phyloP scores from a whole-genome alignment of 768 basidiomycete species.

The Xerocomus potaroensis region DNA sequence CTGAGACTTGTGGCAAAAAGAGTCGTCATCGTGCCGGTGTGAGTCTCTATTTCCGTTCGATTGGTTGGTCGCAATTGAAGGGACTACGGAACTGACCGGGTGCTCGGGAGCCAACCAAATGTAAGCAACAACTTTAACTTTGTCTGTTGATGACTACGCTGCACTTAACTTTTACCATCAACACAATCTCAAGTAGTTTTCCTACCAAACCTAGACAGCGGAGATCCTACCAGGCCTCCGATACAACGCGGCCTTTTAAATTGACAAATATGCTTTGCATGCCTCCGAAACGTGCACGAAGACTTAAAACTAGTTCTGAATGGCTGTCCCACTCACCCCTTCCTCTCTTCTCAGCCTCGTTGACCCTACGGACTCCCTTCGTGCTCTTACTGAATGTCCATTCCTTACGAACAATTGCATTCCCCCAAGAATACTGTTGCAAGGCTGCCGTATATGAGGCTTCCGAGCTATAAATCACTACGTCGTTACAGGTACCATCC shows the following conservation, averaged over 20 bases:
- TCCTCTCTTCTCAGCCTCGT: slow-evolving; percentile 1
- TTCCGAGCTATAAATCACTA: slow-evolving; percentile 21
- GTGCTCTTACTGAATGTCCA: slow-evolving; percentile 10
- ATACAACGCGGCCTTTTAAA: slow-evolving; percentile 25
- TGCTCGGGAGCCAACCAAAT: slow-evolving; percentile 11
- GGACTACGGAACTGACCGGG: slow-evolving; percentile 1
- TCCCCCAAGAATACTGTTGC: slow-evolving; percentile 7
- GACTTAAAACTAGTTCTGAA: slow-evolving; percentile 11
- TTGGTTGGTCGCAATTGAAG: slow-evolving; percentile 1
- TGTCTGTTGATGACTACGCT: slow-evolving; percentile 12
- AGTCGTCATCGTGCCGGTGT: not conserved
- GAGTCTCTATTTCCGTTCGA: slow-evolving; percentile 12
- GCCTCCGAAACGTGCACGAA: slow-evolving; percentile 25
- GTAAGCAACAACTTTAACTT: slow-evolving; percentile 12
- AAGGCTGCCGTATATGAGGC: slow-evolving; percentile 14
- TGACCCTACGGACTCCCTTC: not conserved
- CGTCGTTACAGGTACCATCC: slow-evolving; percentile 19
- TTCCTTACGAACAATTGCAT: slow-evolving; percentile 17
- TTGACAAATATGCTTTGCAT: slow-evolving; percentile 14
- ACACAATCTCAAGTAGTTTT: slow-evolving; percentile 9
- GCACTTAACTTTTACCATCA: slow-evolving; percentile 6
- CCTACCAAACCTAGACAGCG: slow-evolving; percentile 22
- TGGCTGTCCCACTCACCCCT: slow-evolving; percentile 6
- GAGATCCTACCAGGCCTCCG: slow-evolving; percentile 17
- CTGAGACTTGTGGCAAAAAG: not conserved